Evolutionary conservation across 345 rosid genomes (phyloP).

Genomic region (Arabis hirsuta): DNA sequence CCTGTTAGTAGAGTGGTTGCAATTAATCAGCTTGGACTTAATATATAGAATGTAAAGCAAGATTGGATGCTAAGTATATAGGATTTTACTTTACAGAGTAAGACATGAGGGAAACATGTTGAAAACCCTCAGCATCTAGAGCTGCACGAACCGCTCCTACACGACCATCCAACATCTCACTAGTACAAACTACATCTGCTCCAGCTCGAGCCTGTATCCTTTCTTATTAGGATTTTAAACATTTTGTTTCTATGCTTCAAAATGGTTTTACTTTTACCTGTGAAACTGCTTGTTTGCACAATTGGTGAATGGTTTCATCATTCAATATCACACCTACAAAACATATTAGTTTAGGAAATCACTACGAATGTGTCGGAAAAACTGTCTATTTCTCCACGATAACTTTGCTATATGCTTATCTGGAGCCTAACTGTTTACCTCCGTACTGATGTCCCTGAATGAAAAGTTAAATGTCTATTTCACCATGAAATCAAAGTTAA

Average conservation of each 20-base stretch:
- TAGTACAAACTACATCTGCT: conserved; percentile 95
- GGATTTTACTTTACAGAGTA: conserved; percentile 80
- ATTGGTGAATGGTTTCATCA: conserved; percentile 92
- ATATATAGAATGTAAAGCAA: not conserved
- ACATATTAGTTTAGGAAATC: not conserved
- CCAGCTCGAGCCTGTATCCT: conserved; percentile 73
- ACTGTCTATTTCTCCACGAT: no score
- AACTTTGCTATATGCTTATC: no score
- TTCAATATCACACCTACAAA: conserved; percentile 79
- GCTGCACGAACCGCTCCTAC: conserved; percentile 84
- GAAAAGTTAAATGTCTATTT: no score
- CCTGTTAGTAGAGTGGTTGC: conserved; percentile 47
- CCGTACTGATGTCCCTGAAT: no score
- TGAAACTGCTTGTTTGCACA: conserved; percentile 87
- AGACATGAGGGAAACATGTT: conserved; percentile 94
- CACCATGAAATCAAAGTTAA: no score
- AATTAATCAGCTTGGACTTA: conserved; percentile 4
- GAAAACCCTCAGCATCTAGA: conserved; percentile 90
- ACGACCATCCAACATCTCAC: conserved; percentile 99
- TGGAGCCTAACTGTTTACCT: no score
- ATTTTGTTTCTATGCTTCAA: not conserved
- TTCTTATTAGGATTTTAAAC: not conserved
- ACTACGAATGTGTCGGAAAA: no score
- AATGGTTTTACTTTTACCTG: conserved; percentile 55
- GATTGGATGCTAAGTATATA: not conserved